Base-by-base conservation (phyloP, 495 filamentous ascomycete species). In the Talaromyces wortmannii region DNA sequence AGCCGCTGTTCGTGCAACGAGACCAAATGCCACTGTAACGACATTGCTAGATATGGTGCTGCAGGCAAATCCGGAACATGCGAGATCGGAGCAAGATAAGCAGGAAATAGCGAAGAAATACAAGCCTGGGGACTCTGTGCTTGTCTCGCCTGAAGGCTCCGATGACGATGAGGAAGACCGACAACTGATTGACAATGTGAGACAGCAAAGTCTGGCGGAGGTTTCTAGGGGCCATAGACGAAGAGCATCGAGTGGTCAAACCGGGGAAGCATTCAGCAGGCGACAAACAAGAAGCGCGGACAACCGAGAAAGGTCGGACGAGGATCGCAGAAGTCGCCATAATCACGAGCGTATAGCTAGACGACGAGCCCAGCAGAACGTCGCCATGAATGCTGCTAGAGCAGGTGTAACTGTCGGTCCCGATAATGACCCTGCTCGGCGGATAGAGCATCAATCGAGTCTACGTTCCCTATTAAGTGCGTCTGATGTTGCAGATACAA, bases 361-460 rank as follows among this genome's bases (percentile, higher is more conserved):
- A 32, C 67, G 61, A 30, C 63, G 64, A 6, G 53, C 13, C 15
- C 63, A 60, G 31, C 67, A 57, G 3, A 50, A 42, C 8, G 50
- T 5, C 15, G 45, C 45, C 11, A 40, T 31, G 17, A 43, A 23
- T 44, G 50, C 50, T 43, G 50, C 50, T 29, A 15, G 36, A 6
- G 23, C 46, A 36, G 40, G 45, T 17, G 36, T 18, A 45, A 31
- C 54, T 15, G 54, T 48, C 29, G 33, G 30, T 2, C 40, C 50
- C 4, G 55, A 60, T 12, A 61, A 55, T 30, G 62, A 62, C 29
- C 48, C 62, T 6, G 64, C 70, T 10, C 17, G 57, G 40, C 85
- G 82, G 42, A 74, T 96, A 48, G 88, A 90, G 65, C 91, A 96
- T 59, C 91, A 96, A 70, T 83, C 86, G 0, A 94, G 89, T 57